A percentile compares a stretch with the other conserved stretches of the same genome.
Conservation (phyloP, 2,329 filamentous ascomycete genomes). For the Monosporascus sp. region DNA sequence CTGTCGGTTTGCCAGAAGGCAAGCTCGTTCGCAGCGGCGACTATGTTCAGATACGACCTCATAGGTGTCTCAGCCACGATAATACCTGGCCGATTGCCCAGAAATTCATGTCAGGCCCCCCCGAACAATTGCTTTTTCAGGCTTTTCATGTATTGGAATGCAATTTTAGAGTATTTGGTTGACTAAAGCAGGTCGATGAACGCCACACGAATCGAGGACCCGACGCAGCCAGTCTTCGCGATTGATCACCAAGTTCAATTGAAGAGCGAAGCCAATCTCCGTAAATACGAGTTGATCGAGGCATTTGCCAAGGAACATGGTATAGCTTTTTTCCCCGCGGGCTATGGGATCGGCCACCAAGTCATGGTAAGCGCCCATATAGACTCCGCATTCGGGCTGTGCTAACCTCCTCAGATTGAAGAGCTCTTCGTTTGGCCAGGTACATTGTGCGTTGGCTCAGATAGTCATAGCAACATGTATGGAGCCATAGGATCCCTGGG, state of each 20-base stretch:
- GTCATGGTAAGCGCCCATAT: conserved; percentile 42
- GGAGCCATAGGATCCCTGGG: conserved; percentile 74
- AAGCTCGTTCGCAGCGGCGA: conserved; percentile 66
- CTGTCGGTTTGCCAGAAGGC: conserved; percentile 71
- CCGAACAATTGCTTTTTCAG: no score
- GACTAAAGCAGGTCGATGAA: conserved; percentile 54
- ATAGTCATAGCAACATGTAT: conserved; percentile 78
- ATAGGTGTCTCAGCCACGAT: conserved; percentile 80
- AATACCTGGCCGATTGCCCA: conserved; percentile 70
- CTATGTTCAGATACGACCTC: conserved; percentile 71
- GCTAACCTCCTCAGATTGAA: no score
- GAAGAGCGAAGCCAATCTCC: conserved; percentile 61
- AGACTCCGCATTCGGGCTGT: neutral
- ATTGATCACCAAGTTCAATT: conserved; percentile 89
- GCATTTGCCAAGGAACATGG: conserved; percentile 74
- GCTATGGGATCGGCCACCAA: conserved; percentile 82
- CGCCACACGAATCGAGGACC: conserved; percentile 66
- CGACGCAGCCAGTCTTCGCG: conserved; percentile 72
- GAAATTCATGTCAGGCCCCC: conserved; percentile 58
- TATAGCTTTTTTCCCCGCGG: conserved; percentile 71
- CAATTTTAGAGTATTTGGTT: no score
- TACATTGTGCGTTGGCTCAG: conserved; percentile 73
- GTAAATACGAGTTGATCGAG: conserved; percentile 77
- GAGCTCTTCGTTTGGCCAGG: conserved; percentile 70
- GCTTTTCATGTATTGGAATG: no score